A percentile compares a stretch with the other conserved stretches of the same genome.
Evolutionary conservation across 2,329 filamentous ascomycete genomes (phyloP).

Genomic region (Cladosporium sp.): DNA sequence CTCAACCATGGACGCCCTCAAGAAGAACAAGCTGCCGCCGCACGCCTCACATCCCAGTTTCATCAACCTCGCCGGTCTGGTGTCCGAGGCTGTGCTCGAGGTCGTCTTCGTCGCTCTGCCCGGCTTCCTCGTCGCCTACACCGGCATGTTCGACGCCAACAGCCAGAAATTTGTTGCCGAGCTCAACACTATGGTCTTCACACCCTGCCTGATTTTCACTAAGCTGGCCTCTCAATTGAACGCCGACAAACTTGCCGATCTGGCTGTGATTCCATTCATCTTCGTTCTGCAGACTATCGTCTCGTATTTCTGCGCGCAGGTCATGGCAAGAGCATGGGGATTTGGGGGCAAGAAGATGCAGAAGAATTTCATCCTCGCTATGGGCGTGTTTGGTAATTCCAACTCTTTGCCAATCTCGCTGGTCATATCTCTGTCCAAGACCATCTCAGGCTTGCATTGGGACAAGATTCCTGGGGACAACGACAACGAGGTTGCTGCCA

Average conservation of each 20-base stretch:
- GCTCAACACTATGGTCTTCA: conserved; percentile 92
- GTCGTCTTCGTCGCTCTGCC: conserved; percentile 92
- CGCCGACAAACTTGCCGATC: conserved; percentile 79
- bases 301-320: conserved; percentile 69
- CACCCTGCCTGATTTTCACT: conserved; percentile 93
- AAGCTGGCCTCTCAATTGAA: conserved; percentile 94
- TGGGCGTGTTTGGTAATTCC: conserved; percentile 97
- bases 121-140: conserved; percentile 82
- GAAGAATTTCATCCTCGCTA: conserved; percentile 90
- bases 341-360: conserved; percentile 63
- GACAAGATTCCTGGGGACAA: conserved; percentile 85
- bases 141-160: conserved; percentile 91
- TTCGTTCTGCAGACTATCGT: conserved; percentile 82
- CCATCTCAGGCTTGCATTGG: conserved; percentile 88
- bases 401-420: conserved; percentile 97
- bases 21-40: conserved; percentile 20
- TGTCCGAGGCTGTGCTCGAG: conserved; percentile 91
- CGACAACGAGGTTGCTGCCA: conserved; percentile 86
- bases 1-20: conserved; percentile 22
- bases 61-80: conserved; percentile 66
- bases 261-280: conserved; percentile 92
- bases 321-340: conserved; percentile 67
- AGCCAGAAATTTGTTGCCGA: conserved; percentile 96
- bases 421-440: conserved; percentile 88
- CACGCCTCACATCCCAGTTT: conserved; percentile 56